Percentiles rank a stretch among this genome's conserved stretches.
These are phyloP conservation scores for Sugiyamaella boreocaroliniensis DNA, from an alignment of 805 yeast genomes.

Conservation along the genomic window DNA sequence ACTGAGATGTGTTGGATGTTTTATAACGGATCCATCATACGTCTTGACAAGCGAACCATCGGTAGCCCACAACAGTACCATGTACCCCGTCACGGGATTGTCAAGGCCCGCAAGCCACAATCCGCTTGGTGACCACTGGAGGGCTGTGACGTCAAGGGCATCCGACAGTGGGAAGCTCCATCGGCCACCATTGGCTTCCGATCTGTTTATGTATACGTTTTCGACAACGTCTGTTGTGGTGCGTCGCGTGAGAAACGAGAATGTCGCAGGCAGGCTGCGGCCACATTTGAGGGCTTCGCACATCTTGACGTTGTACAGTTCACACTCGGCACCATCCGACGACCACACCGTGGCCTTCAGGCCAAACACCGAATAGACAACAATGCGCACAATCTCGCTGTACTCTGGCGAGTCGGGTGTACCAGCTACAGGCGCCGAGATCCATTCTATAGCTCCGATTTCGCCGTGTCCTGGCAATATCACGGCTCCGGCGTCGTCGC, in stretches of 20 bases:
- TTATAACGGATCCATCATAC: conserved; percentile 8
- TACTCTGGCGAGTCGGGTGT: background rate
- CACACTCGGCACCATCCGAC: conserved; percentile 18
- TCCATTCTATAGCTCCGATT: conserved; percentile 15
- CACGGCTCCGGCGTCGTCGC: conserved; percentile 5
- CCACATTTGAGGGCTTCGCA: background rate
- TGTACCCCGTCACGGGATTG: conserved; percentile 15
- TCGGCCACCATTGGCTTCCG: background rate
- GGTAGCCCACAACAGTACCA: conserved; percentile 13
- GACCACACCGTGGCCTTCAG: conserved; percentile 16
- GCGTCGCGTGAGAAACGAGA: conserved; percentile 11
- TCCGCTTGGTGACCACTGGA: conserved; percentile 18
- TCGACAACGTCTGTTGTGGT: conserved; percentile 12
- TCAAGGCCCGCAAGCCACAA: conserved; percentile 17
- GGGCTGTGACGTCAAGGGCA: conserved; percentile 15
- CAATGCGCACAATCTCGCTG: conserved; percentile 15
- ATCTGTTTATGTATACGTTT: background rate
- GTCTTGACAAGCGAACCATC: conserved; percentile 13
- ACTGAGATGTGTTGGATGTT: conserved; percentile 1
- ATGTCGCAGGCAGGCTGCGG: background rate
- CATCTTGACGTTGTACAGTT: conserved; percentile 11
- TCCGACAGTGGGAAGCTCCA: background rate
- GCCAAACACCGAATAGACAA: conserved; percentile 5
- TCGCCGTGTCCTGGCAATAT: conserved; percentile 12
- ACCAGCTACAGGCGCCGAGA: conserved; percentile 5